A percentile compares a stretch with the other conserved stretches of the same genome.
phyloP scores from a whole-genome alignment of 2,329 filamentous ascomycete species.

The Emmonsiellopsis sp. region DNA sequence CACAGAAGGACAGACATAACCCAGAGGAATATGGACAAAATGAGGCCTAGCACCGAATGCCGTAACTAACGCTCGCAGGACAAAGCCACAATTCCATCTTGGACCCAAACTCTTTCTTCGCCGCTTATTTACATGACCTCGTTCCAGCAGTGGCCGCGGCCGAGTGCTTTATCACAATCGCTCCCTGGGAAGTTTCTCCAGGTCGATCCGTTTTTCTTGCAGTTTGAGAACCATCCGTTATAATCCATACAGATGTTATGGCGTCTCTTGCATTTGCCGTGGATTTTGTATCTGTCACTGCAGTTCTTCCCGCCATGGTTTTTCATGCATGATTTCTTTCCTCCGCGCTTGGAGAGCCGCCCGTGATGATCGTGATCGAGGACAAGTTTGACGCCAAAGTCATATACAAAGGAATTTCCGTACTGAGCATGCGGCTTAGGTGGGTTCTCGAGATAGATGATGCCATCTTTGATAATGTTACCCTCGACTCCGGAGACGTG shows the following conservation, averaged over 20 bases:
- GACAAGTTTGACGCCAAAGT: conserved; percentile 1
- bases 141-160: conserved; percentile 3
- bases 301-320: conserved; percentile 3
- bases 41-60: not conserved
- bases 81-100: not conserved
- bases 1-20: no score
- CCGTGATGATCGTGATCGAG: conserved; percentile 1
- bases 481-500: conserved; percentile 4
- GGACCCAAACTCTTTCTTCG: not conserved
- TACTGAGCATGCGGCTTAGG: not conserved
- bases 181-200: conserved; percentile 3
- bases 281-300: conserved; percentile 5
- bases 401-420: conserved; percentile 3
- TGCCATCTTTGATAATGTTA: conserved; percentile 6
- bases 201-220: conserved; percentile 1
- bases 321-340: conserved; percentile 1
- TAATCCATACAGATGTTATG: conserved; percentile 2
- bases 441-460: conserved; percentile 3
- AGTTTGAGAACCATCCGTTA: conserved; percentile 1
- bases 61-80: not conserved
- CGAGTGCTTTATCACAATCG: conserved; percentile 2
- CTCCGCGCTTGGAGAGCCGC: not conserved
- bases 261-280: conserved; percentile 2
- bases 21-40: no score
- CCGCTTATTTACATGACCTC: conserved; percentile 1